Evolutionary conservation across 345 rosid genomes (phyloP).

Genomic region (Eucalyptus cloeziana): DNA sequence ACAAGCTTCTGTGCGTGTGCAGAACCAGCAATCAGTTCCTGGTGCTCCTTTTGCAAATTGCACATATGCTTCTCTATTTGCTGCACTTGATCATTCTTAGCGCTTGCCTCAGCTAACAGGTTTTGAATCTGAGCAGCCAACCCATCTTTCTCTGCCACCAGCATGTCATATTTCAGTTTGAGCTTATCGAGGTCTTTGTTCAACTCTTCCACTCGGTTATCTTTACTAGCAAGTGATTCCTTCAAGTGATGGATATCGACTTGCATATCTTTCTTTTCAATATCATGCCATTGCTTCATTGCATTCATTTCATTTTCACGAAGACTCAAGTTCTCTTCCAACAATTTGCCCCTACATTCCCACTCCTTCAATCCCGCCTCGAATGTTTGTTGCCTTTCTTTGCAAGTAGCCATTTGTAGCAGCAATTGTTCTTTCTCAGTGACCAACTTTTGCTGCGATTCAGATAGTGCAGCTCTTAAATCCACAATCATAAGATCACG

Average conservation of each 20-base stretch:
- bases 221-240: constrained; percentile 22
- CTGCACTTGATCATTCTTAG: constrained; percentile 21
- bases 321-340: constrained; percentile 28
- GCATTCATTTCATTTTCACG: constrained; percentile 23
- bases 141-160: constrained; percentile 44
- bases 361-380: constrained; percentile 31
- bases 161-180: constrained; percentile 27
- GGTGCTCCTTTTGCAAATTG: constrained; percentile 10
- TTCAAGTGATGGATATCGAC: constrained; percentile 21
- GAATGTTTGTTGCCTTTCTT: constrained; percentile 19
- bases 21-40: constrained; percentile 16
- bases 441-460: constrained; percentile 32
- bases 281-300: constrained; percentile 2
- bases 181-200: constrained; percentile 25
- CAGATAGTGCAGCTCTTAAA: constrained; percentile 26
- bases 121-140: constrained; percentile 15
- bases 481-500: constrained; percentile 20
- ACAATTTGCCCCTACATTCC: constrained; percentile 12
- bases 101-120: constrained; percentile 30
- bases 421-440: constrained; percentile 45
- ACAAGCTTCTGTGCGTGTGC: constrained; percentile 11
- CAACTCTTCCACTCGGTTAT: constrained; percentile 9
- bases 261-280: constrained; percentile 7
- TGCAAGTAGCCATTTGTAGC: constrained; percentile 20
- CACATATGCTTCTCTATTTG: constrained; percentile 34